Percentiles rank a stretch among this genome's conserved stretches.
Conservation (phyloP, 2,329 filamentous ascomycete species). For the Acrocalymma vagum region DNA sequence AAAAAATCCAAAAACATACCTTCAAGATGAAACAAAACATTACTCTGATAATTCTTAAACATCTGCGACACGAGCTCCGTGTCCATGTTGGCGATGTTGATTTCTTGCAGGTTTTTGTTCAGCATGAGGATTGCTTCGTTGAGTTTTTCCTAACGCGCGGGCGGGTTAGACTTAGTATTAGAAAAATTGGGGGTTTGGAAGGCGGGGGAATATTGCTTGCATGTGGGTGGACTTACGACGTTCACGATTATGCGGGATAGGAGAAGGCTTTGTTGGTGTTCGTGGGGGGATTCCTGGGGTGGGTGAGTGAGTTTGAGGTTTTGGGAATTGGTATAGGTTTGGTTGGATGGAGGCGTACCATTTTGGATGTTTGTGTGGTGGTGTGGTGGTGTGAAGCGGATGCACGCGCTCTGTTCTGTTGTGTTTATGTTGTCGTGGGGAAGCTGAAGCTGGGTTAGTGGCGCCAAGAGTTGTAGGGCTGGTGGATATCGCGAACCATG, state of each 20-base stretch:
- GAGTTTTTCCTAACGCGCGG: conserved; percentile 97
- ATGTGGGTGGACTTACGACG: conserved; percentile 72
- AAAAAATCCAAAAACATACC: conserved; percentile 61
- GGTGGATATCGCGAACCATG: conserved; percentile 4
- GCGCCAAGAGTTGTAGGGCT: conserved; percentile 25
- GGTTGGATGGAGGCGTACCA: conserved; percentile 29
- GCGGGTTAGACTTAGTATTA: conserved; percentile 12
- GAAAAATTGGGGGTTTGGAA: too few relatives aligned
- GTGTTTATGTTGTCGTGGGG: conserved; percentile 33
- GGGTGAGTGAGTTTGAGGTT: conserved; percentile 19
- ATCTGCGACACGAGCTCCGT: conserved; percentile 97
- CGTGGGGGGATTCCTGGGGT: conserved; percentile 86
- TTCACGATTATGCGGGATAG: conserved; percentile 97
- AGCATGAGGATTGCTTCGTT: conserved; percentile 93
- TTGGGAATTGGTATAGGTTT: neutral
- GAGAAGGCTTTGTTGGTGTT: conserved; percentile 94
- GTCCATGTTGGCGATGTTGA: conserved; percentile 99
- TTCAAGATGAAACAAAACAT: conserved; percentile 96
- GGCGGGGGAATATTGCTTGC: neutral
- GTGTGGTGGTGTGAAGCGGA: conserved; percentile 9
- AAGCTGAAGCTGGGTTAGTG: conserved; percentile 35
- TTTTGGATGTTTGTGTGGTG: conserved; percentile 14
- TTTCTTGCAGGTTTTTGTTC: conserved; percentile 94
- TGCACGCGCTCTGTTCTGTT: too few relatives aligned
- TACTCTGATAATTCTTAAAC: conserved; percentile 99